Evolutionary conservation across 129 eudicot genomes (phyloP).

Genomic region (Tagetes erecta): DNA sequence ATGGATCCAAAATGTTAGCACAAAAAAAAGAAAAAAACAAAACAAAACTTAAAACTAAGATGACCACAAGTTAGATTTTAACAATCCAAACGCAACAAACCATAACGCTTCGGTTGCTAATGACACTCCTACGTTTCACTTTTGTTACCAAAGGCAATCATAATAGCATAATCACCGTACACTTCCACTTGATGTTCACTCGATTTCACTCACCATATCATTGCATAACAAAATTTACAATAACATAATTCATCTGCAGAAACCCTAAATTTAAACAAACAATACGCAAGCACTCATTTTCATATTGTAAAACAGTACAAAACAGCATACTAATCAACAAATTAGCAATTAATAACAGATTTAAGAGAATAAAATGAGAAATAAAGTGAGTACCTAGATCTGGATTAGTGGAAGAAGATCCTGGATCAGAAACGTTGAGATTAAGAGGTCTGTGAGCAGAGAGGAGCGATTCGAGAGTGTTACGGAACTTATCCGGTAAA

Average conservation of each 20-base stretch:
- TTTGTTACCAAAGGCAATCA: too few species aligned
- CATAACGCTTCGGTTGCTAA: too few species aligned
- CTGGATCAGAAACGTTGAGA: conserved; percentile 30
- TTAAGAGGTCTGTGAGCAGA: conserved; percentile 47
- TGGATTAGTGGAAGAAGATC: conserved; percentile 27
- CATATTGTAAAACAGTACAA: neutral
- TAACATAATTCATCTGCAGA: neutral
- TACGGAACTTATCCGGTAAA: conserved; percentile 49
- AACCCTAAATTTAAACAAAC: conserved; percentile 3
- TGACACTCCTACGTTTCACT: too few species aligned
- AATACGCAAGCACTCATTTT: neutral
- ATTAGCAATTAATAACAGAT: neutral
- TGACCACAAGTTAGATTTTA: neutral
- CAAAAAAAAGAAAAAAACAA: neutral
- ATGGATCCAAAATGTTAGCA: conserved; percentile 1
- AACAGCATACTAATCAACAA: neutral
- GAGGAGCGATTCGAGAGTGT: conserved; percentile 44
- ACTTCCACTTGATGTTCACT: too few species aligned
- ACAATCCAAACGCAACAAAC: too few species aligned
- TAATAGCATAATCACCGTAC: too few species aligned
- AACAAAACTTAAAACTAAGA: neutral
- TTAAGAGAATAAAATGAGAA: neutral
- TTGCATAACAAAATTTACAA: neutral
- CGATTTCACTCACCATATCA: too few species aligned
- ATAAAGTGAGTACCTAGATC: conserved; percentile 15